These are phyloP conservation scores for Syzygium oleosum DNA, from an alignment of 345 rosid species.

Conservation along the genomic window DNA sequence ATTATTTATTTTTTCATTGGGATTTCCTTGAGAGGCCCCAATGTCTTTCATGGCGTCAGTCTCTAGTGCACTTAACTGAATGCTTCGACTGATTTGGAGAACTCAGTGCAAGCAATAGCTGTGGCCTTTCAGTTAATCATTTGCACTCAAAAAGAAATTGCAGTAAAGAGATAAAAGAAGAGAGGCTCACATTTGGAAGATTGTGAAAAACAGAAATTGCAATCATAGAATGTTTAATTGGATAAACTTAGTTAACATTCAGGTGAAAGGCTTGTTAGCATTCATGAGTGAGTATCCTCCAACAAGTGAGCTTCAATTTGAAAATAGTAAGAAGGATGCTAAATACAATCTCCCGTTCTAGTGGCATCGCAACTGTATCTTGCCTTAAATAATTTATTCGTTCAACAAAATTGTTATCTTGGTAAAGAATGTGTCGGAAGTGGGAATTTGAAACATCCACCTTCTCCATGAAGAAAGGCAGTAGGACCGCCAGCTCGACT, in stretches of 20 bases:
- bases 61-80: not conserved
- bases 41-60: not conserved
- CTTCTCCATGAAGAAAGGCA: not conserved
- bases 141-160: not conserved
- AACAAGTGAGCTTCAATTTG: not conserved
- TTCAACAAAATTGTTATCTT: not conserved
- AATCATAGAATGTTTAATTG: not conserved
- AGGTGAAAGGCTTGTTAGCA: not conserved
- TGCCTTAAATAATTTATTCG: not conserved
- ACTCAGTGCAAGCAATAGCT: not conserved
- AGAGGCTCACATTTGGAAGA: not conserved
- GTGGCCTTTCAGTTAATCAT: not conserved
- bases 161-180: not conserved
- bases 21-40: not conserved
- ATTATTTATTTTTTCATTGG: not conserved
- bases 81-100: not conserved
- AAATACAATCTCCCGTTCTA: not conserved
- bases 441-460: not conserved
- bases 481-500: not conserved
- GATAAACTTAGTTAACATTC: not conserved
- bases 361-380: not conserved
- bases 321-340: not conserved
- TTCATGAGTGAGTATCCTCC: not conserved
- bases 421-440: not conserved
- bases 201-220: not conserved